Percentiles rank a stretch among this genome's conserved stretches.
phyloP scores from a whole-genome alignment of 2,329 filamentous ascomycete genomes.

The Byssochlamys sp. region DNA sequence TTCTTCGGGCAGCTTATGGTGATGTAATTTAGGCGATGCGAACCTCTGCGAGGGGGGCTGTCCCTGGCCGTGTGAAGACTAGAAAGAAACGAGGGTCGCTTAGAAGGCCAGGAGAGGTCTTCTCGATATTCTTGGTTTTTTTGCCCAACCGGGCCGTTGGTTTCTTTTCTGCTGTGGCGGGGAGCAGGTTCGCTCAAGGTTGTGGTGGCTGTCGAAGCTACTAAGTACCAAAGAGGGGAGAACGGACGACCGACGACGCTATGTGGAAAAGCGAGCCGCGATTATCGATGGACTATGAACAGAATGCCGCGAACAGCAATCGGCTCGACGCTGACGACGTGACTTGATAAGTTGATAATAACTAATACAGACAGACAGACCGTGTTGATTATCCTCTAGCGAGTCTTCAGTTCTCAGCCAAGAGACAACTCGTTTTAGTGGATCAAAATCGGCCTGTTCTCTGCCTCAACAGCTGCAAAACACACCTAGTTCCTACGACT shows the following conservation, averaged over 20 bases:
- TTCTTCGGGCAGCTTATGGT: constrained; percentile 3
- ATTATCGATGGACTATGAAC: not conserved
- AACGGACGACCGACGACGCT: not conserved
- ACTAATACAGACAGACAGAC: too few relatives aligned
- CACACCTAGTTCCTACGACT: not conserved
- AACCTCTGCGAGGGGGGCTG: constrained; percentile 1
- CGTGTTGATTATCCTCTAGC: too few relatives aligned
- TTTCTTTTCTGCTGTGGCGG: not conserved
- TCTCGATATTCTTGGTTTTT: not conserved
- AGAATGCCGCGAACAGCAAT: not conserved
- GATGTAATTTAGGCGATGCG: constrained; percentile 7
- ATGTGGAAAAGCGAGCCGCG: not conserved
- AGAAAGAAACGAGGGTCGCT: not conserved
- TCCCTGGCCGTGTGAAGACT: constrained; percentile 7
- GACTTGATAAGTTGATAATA: too few relatives aligned
- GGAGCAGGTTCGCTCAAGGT: not conserved
- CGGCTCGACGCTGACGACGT: not conserved
- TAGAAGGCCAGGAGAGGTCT: not conserved
- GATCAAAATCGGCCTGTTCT: not conserved
- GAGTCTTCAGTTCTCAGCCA: too few relatives aligned
- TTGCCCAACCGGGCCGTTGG: not conserved
- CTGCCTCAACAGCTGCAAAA: not conserved
- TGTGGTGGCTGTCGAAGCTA: not conserved
- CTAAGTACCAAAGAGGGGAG: not conserved
- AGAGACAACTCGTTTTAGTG: too few relatives aligned